Evolutionary conservation across 768 basidiomycete species (phyloP).

Genomic region (Phylloporus sp.): DNA sequence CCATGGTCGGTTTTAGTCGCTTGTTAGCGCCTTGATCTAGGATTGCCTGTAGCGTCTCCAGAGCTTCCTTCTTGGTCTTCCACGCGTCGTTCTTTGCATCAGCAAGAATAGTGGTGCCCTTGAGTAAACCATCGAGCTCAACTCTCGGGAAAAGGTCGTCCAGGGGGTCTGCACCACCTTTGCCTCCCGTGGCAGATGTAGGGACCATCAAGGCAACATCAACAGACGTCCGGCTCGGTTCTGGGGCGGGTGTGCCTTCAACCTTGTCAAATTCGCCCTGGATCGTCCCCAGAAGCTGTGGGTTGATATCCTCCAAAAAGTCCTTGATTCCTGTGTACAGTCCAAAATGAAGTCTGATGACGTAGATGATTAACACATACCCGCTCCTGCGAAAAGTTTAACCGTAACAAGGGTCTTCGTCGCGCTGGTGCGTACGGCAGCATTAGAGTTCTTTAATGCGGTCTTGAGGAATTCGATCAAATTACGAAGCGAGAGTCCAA

Average conservation of each 20-base stretch:
- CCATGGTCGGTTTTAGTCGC: constrained; percentile 86
- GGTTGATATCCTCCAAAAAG: constrained; percentile 90
- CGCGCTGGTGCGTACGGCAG: constrained; percentile 86
- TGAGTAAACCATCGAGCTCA: constrained; percentile 83
- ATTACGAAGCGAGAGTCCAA: constrained; percentile 74
- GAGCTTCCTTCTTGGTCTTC: constrained; percentile 95
- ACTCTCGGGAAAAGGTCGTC: constrained; percentile 96
- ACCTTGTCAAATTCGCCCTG: constrained; percentile 90
- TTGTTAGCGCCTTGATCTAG: constrained; percentile 92
- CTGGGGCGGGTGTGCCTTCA: constrained; percentile 70
- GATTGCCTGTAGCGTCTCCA: constrained; percentile 78
- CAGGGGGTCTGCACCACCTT: constrained; percentile 59
- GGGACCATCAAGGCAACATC: constrained; percentile 60
- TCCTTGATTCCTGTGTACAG: constrained; percentile 76
- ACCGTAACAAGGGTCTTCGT: constrained; percentile 91
- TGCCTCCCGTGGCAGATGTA: constrained; percentile 38
- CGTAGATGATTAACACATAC: constrained; percentile 40
- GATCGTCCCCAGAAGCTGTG: constrained; percentile 89
- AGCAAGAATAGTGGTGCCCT: constrained; percentile 75
- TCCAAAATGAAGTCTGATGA: not conserved
- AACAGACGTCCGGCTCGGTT: constrained; percentile 70
- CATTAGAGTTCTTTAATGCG: constrained; percentile 90
- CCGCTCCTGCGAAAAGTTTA: constrained; percentile 85
- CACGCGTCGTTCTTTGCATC: constrained; percentile 92
- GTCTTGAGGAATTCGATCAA: constrained; percentile 90